A percentile compares a stretch with the other conserved stretches of the same genome.
phyloP scores from a whole-genome alignment of 75 land plant species.

The Gnetum montanum region DNA sequence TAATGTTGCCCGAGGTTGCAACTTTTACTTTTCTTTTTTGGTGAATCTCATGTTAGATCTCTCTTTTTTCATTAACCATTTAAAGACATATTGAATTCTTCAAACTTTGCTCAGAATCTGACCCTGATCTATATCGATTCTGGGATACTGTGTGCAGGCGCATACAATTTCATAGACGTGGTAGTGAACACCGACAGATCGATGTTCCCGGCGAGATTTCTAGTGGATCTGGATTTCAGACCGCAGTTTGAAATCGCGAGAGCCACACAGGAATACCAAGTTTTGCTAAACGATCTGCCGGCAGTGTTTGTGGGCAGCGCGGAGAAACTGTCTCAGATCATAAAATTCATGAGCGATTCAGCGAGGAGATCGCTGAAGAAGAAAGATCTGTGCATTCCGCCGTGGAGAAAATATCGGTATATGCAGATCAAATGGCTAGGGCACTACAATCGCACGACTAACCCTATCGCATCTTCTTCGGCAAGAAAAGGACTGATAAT shows the following conservation, averaged over 20 bases:
- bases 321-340: conserved; percentile 42
- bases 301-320: conserved; percentile 30
- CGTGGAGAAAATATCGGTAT: conserved; percentile 68
- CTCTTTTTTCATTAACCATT: no score
- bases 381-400: conserved; percentile 52
- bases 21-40: no score
- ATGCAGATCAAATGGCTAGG: conserved; percentile 75
- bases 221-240: conserved; percentile 64
- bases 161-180: conserved; percentile 77
- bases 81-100: no score
- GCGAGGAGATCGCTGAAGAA: conserved; percentile 48
- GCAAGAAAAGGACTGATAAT: no score
- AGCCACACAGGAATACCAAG: conserved; percentile 33
- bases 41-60: no score
- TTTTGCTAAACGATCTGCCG: conserved; percentile 32
- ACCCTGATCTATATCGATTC: no score
- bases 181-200: conserved; percentile 10
- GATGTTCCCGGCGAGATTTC: conserved; percentile 14
- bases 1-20: no score
- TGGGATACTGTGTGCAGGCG: conserved; percentile 19
- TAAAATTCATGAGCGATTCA: conserved; percentile 37
- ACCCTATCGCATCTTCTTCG: not conserved
- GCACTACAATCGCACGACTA: conserved; percentile 41
- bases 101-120: no score
- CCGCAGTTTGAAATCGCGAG: conserved; percentile 66